These are phyloP conservation scores for Beauveria brongniartii DNA, from an alignment of 2,329 filamentous ascomycete genomes.

Conservation along the genomic window DNA sequence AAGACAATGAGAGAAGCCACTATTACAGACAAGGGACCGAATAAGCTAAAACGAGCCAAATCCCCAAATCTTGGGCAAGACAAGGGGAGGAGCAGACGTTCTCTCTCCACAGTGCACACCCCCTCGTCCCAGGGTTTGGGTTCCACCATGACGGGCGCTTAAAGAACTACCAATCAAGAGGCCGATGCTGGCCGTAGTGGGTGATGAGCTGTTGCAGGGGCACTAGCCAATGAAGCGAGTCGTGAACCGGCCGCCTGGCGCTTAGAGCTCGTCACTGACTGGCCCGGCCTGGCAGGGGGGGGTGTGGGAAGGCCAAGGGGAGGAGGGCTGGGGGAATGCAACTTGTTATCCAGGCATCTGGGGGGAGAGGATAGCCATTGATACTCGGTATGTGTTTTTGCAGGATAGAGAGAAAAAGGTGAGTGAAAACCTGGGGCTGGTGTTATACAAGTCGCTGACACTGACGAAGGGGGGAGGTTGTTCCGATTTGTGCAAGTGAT, in stretches of 20 bases:
- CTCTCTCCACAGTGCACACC: background rate
- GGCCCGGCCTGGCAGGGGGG: background rate
- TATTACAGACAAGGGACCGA: background rate
- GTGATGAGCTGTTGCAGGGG: background rate
- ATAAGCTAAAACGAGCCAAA: background rate
- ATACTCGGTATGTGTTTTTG: background rate
- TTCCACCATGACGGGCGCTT: slow-evolving; percentile 10
- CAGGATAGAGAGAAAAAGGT: background rate
- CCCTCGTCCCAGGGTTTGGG: slow-evolving; percentile 3
- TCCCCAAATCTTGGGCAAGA: background rate
- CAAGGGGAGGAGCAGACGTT: background rate
- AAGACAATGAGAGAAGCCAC: background rate
- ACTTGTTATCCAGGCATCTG: background rate
- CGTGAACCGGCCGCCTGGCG: slow-evolving; percentile 19
- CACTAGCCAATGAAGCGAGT: slow-evolving; percentile 9
- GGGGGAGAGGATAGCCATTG: background rate
- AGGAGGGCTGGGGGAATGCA: background rate
- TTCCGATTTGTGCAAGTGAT: background rate
- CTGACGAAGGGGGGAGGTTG: background rate
- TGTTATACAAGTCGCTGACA: background rate
- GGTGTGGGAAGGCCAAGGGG: background rate
- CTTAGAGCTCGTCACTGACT: slow-evolving; percentile 21
- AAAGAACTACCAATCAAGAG: slow-evolving; percentile 2
- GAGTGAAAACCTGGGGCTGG: background rate
- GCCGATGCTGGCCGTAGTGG: background rate